A percentile compares a stretch with the other conserved stretches of the same genome.
Conservation (phyloP, 495 filamentous ascomycete genomes). For the Echria macrotheca region DNA sequence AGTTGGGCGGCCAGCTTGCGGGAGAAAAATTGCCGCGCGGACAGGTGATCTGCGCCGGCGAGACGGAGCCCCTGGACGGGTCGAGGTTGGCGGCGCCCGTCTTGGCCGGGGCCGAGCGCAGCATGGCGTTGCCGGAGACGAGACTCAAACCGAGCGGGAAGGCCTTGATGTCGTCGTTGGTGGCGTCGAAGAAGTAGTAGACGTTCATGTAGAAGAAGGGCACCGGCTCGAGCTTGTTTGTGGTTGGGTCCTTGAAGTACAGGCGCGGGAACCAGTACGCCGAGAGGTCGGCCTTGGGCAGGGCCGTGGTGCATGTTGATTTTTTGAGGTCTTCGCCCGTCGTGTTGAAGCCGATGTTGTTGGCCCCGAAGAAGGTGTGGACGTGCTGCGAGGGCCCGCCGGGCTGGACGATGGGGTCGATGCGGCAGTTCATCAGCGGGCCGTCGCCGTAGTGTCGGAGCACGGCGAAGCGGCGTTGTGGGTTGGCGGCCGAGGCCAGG, state of each 20-base stretch:
- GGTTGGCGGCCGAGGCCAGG: conserved; percentile 27
- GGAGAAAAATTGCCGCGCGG: conserved; percentile 46
- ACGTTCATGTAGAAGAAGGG: conserved; percentile 54
- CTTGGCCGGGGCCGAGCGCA: conserved; percentile 35
- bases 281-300: conserved; percentile 60
- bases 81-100: conserved; percentile 32
- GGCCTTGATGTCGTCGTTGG: conserved; percentile 54
- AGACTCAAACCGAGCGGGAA: conserved; percentile 71
- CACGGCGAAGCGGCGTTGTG: conserved; percentile 40
- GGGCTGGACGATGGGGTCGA: conserved; percentile 62
- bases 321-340: conserved; percentile 50
- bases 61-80: conserved; percentile 36
- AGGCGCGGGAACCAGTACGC: conserved; percentile 75
- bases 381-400: conserved; percentile 55
- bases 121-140: conserved; percentile 57
- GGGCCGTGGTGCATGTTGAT: conserved; percentile 63
- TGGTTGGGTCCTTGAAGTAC: conserved; percentile 56
- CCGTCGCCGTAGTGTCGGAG: conserved; percentile 38
- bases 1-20: conserved; percentile 42
- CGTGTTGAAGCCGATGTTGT: conserved; percentile 61
- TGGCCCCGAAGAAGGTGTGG: conserved; percentile 65
- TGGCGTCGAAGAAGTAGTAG: conserved; percentile 63
- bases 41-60: conserved; percentile 42
- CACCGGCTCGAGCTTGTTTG: conserved; percentile 63
- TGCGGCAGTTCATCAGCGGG: conserved; percentile 51